Evolutionary conservation across 331 rosid species (phyloP).

Genomic region (Arachis monticola): DNA sequence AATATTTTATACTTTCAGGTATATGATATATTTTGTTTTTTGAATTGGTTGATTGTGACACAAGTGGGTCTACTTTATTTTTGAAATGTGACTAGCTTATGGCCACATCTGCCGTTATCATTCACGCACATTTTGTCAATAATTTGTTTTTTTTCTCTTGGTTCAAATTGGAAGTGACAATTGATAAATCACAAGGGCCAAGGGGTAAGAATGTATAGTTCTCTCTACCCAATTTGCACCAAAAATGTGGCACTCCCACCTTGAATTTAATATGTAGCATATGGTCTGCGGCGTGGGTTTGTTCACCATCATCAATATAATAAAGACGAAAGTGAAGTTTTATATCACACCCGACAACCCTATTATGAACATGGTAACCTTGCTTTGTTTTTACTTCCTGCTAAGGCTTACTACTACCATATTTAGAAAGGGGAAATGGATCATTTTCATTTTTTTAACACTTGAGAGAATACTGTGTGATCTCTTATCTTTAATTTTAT

Average conservation of each 20-base stretch:
- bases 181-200: background rate
- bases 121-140: constrained; percentile 8
- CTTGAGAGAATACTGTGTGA: too few species aligned
- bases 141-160: background rate
- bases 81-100: background rate
- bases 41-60: background rate
- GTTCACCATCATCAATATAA: background rate
- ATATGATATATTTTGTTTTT: background rate
- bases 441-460: too few species aligned
- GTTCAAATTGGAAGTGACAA: background rate
- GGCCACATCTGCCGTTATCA: constrained; percentile 2
- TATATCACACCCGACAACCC: background rate
- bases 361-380: background rate
- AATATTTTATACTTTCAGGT: too few species aligned
- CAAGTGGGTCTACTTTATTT: constrained; percentile 8
- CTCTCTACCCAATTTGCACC: background rate
- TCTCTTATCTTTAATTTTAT: too few species aligned
- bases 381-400: background rate
- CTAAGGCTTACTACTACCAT: background rate
- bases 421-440: background rate
- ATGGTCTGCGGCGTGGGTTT: background rate
- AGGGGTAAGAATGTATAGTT: background rate
- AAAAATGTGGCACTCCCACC: background rate
- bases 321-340: background rate
- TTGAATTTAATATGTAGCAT: background rate